These are phyloP conservation scores for Mycena sp. DNA, from an alignment of 1,284 basidiomycete species.

Conservation along the genomic window DNA sequence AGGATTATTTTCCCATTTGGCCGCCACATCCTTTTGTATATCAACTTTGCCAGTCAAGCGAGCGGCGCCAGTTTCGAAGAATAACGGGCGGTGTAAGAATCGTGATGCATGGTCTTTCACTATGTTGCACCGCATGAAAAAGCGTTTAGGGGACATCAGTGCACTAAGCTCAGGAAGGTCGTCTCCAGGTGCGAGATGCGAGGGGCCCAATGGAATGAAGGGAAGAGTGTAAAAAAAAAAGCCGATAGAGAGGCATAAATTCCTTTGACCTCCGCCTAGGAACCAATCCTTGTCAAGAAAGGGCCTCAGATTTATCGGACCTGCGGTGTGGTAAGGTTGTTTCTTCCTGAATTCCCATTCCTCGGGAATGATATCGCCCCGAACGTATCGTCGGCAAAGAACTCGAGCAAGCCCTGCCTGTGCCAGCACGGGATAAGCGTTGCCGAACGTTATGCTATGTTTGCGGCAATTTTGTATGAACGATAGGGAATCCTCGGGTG, in stretches of 20 bases:
- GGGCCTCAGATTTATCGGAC: constrained; percentile 63
- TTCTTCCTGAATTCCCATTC: constrained; percentile 64
- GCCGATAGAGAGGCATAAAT: constrained; percentile 55
- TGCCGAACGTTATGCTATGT: constrained; percentile 59
- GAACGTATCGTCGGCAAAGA: constrained; percentile 56
- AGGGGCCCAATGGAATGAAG: constrained; percentile 57
- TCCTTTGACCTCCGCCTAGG: constrained; percentile 52
- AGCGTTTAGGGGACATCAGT: constrained; percentile 55
- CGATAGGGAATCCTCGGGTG: constrained; percentile 33
- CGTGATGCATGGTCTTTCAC: constrained; percentile 49
- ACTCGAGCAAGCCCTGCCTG: constrained; percentile 66
- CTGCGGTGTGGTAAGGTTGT: constrained; percentile 60
- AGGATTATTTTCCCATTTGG: constrained; percentile 39
- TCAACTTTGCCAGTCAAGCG: constrained; percentile 40
- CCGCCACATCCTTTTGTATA: constrained; percentile 35
- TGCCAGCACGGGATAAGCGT: constrained; percentile 57
- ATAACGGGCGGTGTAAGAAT: constrained; percentile 55
- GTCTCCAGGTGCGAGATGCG: constrained; percentile 40
- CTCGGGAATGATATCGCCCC: constrained; percentile 54
- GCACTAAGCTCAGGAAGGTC: constrained; percentile 50
- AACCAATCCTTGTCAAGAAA: constrained; percentile 61
- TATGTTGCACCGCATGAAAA: constrained; percentile 52
- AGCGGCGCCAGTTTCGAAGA: constrained; percentile 53
- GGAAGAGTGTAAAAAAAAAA: constrained; percentile 57
- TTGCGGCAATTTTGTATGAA: constrained; percentile 52